A percentile compares a stretch with the other conserved stretches of the same genome.
Conservation (phyloP, 495 filamentous ascomycete species). For the Ascobolus immersus region DNA sequence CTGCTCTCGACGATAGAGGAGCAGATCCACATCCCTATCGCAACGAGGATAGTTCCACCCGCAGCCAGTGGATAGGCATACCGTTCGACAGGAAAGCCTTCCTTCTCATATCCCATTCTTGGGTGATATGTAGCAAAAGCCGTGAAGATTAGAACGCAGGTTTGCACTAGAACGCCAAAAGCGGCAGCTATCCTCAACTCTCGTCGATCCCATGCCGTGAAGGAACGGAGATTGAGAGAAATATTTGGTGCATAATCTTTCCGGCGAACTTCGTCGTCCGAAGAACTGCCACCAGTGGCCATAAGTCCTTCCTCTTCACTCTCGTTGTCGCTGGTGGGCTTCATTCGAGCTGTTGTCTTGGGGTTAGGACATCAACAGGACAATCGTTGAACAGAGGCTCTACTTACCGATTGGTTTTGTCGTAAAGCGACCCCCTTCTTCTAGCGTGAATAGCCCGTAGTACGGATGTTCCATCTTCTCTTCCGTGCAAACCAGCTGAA, state of each 20-base stretch:
- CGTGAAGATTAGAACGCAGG: constrained; percentile 5
- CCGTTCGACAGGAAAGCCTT: neutral
- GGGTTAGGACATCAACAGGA: no score
- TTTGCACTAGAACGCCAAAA: constrained; percentile 6
- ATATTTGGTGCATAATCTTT: neutral
- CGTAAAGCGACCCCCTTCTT: no score
- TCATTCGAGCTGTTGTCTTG: no score
- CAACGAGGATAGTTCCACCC: constrained; percentile 7
- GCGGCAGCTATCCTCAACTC: constrained; percentile 3
- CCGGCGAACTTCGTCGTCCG: neutral
- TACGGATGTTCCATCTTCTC: neutral
- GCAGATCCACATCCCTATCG: constrained; percentile 7
- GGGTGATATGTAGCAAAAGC: constrained; percentile 2
- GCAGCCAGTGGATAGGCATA: constrained; percentile 1
- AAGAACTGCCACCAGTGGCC: no score
- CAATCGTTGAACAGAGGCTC: no score
- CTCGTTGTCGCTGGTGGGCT: no score
- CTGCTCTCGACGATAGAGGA: constrained; percentile 7
- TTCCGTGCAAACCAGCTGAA: neutral
- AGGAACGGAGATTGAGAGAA: neutral
- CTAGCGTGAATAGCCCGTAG: neutral
- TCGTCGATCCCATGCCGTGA: neutral
- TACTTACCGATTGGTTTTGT: no score
- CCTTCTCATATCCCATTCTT: neutral
- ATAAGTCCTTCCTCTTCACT: no score